Percentiles rank a stretch among this genome's conserved stretches.
These are phyloP conservation scores for Metarhizium brunneum DNA, from an alignment of 2,329 filamentous ascomycete species.

Conservation along the genomic window DNA sequence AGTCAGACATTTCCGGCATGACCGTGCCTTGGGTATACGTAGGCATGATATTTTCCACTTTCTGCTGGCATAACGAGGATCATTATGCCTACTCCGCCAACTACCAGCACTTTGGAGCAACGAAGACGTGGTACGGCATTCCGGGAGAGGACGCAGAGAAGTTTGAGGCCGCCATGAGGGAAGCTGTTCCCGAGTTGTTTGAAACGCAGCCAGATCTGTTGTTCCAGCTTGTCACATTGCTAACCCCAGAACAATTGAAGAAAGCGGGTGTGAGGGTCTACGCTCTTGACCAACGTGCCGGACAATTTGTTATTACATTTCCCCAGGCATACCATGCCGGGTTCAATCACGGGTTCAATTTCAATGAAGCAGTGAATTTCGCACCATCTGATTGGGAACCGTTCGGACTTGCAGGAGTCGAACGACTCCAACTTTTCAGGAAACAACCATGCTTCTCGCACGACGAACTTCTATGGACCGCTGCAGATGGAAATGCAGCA, in stretches of 20 bases:
- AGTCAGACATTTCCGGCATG: constrained; percentile 97
- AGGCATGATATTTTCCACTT: constrained; percentile 98
- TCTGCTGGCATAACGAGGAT: constrained; percentile 99
- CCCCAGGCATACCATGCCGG: constrained; percentile 95
- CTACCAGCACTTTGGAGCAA: constrained; percentile 95
- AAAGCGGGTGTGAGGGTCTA: constrained; percentile 91
- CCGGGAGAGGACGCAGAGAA: constrained; percentile 88
- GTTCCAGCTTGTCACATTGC: constrained; percentile 92
- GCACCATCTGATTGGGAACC: constrained; percentile 93
- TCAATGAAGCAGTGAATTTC: constrained; percentile 98
- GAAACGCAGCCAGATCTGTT: constrained; percentile 93
- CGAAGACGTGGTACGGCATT: constrained; percentile 99
- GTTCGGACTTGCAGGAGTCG: constrained; percentile 76
- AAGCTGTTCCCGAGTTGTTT: constrained; percentile 91
- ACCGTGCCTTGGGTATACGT: constrained; percentile 99
- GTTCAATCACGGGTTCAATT: constrained; percentile 98
- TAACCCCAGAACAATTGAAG: constrained; percentile 85
- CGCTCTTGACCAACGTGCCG: constrained; percentile 89
- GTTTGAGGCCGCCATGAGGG: constrained; percentile 90
- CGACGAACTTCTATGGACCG: constrained; percentile 87
- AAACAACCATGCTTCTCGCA: constrained; percentile 96
- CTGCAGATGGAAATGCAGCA: constrained; percentile 67
- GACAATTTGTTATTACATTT: constrained; percentile 93
- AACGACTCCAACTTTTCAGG: constrained; percentile 76
- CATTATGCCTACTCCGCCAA: constrained; percentile 97